Base-by-base conservation (phyloP, 2,329 filamentous ascomycete genomes). In the Exophiala aquamarina region DNA sequence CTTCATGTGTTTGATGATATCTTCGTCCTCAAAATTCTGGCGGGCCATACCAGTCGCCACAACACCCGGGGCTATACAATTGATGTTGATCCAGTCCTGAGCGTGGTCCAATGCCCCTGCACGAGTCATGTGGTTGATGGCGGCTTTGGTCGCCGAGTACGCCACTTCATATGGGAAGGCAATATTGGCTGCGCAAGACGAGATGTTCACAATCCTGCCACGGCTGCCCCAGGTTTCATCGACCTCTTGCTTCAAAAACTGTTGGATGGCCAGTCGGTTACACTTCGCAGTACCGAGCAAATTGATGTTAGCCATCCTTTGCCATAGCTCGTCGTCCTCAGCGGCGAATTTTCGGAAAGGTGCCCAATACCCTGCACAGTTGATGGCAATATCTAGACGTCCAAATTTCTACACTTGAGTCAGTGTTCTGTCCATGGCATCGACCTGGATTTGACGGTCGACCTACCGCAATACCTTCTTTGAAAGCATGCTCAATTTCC, bases 181-280 rank as follows among this genome's bases (percentile, higher is more conserved):
- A 19, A 45, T 39, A 20, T 18, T 31, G 21, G 18, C 42, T 14
- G 42, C 32, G 34, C 42, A 45, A 11, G 42, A 45, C 23, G 50
- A 49, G 14, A 51, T 38, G 29, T 55, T 55, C 19, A 55, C 38
- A 69, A 95, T 82, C 17, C 41, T 18, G 3, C 47, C 47, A 33
- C 39, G 39, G 34, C 66, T 62, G 4, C 65, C 63, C 1, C 56
- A 61, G 1, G 15, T 15, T 11, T n/a, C 5, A 28, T 50, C 41
- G 23, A 41, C 28, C 10, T 53, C 50, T 33, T 53, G 50, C 26
- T 43, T 50, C 15, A 53, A 21, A 31, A 53, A 50, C 26, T 53
- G 50, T 6, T 18, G 29, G 7, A 45, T 35, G 5, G 40, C 40
- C n/a, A 34, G 14, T 7, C 32, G 13, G 32, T 34, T 34, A 34